A percentile compares a stretch with the other conserved stretches of the same genome.
Conservation (phyloP, 768 basidiomycete species). For the Hortiboletus campestris region DNA sequence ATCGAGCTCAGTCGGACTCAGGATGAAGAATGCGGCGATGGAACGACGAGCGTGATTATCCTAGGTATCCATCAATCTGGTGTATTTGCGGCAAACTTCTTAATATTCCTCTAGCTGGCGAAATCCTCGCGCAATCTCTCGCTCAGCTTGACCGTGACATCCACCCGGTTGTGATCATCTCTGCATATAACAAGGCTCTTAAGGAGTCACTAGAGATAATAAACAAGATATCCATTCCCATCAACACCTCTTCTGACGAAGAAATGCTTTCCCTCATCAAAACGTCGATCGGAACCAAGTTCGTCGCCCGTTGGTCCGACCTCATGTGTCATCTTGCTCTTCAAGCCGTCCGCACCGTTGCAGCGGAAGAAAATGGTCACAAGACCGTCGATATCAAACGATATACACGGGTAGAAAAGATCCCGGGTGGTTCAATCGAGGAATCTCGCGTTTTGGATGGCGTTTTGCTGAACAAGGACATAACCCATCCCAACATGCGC, state of each 20-base stretch:
- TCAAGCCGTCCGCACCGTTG: constrained; percentile 87
- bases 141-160: constrained; percentile 94
- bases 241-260: constrained; percentile 78
- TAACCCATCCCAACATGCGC: constrained; percentile 97
- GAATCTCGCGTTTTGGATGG: constrained; percentile 83
- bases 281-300: constrained; percentile 97
- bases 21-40: constrained; percentile 98
- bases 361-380: constrained; percentile 69
- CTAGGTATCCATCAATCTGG: constrained; percentile 57
- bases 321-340: constrained; percentile 96
- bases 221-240: constrained; percentile 83
- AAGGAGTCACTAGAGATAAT: constrained; percentile 89
- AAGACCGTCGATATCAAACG: constrained; percentile 98
- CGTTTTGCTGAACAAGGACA: constrained; percentile 98
- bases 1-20: constrained; percentile 97
- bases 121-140: constrained; percentile 94
- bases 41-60: constrained; percentile 97
- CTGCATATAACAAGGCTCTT: constrained; percentile 95
- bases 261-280: constrained; percentile 98
- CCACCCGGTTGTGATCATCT: constrained; percentile 98
- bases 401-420: constrained; percentile 95
- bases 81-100: neutral
- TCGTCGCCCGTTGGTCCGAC: constrained; percentile 93
- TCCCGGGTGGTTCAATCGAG: constrained; percentile 98
- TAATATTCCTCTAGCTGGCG: constrained; percentile 60